These are phyloP conservation scores for Mycosarcoma mackinlayi DNA, from an alignment of 1,284 basidiomycete species.

Conservation along the genomic window DNA sequence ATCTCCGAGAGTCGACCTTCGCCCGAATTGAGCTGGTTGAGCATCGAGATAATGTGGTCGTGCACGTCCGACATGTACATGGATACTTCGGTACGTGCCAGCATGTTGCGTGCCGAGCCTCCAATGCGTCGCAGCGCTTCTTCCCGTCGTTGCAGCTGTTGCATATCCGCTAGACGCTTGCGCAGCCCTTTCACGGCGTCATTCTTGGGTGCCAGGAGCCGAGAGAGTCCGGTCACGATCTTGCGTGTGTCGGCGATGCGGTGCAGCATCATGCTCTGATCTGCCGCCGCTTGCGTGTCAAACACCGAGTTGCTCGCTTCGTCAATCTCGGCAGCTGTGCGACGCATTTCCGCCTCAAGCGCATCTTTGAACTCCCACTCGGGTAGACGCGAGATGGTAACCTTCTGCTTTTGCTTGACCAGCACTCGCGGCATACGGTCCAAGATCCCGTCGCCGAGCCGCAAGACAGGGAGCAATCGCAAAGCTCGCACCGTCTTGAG, in stretches of 20 bases:
- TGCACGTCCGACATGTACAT: slow-evolving; percentile 94
- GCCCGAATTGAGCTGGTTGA: slow-evolving; percentile 86
- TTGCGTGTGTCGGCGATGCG: slow-evolving; percentile 84
- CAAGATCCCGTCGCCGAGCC: slow-evolving; percentile 11
- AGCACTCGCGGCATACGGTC: slow-evolving; percentile 25
- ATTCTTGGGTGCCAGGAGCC: slow-evolving; percentile 82
- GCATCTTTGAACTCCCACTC: slow-evolving; percentile 48
- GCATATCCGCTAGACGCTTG: slow-evolving; percentile 75
- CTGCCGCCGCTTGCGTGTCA: slow-evolving; percentile 53
- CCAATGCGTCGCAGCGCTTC: slow-evolving; percentile 40
- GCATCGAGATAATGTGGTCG: slow-evolving; percentile 90
- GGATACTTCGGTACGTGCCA: slow-evolving; percentile 56
- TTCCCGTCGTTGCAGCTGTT: slow-evolving; percentile 57
- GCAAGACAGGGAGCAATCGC: slow-evolving; percentile 22
- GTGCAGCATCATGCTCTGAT: slow-evolving; percentile 71
- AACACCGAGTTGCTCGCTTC: slow-evolving; percentile 50
- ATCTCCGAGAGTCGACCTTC: slow-evolving; percentile 88
- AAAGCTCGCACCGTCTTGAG: slow-evolving; percentile 44
- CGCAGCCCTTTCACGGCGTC: slow-evolving; percentile 84
- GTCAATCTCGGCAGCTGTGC: slow-evolving; percentile 50
- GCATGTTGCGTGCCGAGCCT: slow-evolving; percentile 33
- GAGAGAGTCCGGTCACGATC: slow-evolving; percentile 82
- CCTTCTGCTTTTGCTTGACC: slow-evolving; percentile 47
- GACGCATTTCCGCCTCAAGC: slow-evolving; percentile 48
- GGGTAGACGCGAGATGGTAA: slow-evolving; percentile 43